Evolutionary conservation across 192 early-diverging fungal species (phyloP).

Genomic region (Coemansia sp.): DNA sequence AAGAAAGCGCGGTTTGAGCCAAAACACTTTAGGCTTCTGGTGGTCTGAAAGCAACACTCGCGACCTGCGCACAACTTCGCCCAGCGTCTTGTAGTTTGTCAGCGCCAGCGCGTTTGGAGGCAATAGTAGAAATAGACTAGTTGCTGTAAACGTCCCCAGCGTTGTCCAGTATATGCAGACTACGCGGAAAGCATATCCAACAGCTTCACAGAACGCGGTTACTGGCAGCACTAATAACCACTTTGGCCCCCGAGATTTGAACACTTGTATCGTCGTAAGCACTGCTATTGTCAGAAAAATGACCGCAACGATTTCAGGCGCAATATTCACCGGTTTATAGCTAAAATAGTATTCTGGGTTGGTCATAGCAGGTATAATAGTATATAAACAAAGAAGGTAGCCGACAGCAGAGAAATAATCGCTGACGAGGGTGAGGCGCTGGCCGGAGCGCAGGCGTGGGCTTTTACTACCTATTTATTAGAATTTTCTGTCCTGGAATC

Average conservation of each 20-base stretch:
- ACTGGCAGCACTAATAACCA: conserved; percentile 39
- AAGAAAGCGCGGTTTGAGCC: conserved; percentile 38
- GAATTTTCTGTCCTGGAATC: not conserved
- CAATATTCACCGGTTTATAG: conserved; percentile 36
- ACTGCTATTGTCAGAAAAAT: conserved; percentile 13
- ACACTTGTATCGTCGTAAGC: conserved; percentile 12
- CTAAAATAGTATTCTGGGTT: conserved; percentile 23
- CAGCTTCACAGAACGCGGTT: conserved; percentile 42
- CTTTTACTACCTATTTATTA: not conserved
- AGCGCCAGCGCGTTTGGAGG: conserved; percentile 55
- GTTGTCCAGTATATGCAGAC: conserved; percentile 38
- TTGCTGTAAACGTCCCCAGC: conserved; percentile 37
- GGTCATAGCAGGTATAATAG: conserved; percentile 4
- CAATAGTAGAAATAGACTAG: conserved; percentile 44
- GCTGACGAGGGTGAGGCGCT: too few relatives aligned
- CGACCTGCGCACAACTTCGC: conserved; percentile 29
- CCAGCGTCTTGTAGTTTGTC: conserved; percentile 52
- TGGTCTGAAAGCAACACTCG: not conserved
- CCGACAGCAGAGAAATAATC: not conserved
- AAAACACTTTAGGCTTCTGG: conserved; percentile 12
- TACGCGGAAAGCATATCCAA: conserved; percentile 41
- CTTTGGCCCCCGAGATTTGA: conserved; percentile 6
- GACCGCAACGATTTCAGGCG: conserved; percentile 24
- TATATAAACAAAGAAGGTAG: not conserved
- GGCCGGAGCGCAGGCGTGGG: not conserved